These are phyloP conservation scores for Solanum chilense DNA, from an alignment of 257 asterid species.

Conservation along the genomic window DNA sequence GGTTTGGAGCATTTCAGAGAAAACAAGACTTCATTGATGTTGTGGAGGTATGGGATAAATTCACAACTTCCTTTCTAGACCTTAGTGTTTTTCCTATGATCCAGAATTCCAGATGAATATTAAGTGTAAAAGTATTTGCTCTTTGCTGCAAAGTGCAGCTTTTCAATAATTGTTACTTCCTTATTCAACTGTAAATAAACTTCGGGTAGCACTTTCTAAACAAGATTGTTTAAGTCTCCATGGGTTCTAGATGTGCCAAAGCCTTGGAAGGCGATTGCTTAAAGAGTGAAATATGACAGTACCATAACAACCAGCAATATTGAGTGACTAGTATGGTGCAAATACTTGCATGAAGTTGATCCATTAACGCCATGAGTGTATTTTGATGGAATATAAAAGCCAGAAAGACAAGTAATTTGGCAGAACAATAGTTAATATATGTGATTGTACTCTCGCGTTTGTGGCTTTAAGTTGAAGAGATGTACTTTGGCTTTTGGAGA, in stretches of 20 bases:
- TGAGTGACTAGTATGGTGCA: neutral
- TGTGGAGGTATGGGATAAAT: slow-evolving; percentile 54
- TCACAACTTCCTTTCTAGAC: neutral
- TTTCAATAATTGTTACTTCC: neutral
- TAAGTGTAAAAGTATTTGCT: neutral
- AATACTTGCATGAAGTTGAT: neutral
- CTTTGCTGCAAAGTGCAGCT: neutral
- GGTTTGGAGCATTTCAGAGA: slow-evolving; percentile 67
- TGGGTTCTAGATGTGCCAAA: neutral
- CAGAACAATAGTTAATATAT: neutral
- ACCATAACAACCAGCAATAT: neutral
- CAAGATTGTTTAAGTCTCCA: neutral
- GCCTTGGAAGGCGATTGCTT: neutral
- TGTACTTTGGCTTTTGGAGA: neutral
- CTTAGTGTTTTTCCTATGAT: neutral
- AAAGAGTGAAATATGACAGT: neutral
- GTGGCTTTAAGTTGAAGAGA: neutral
- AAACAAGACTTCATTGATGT: slow-evolving; percentile 91
- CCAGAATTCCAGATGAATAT: neutral
- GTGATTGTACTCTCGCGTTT: neutral
- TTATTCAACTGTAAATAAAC: neutral
- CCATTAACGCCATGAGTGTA: neutral
- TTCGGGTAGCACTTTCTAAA: neutral
- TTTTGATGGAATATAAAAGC: neutral
- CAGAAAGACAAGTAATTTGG: neutral